Conservation (phyloP, 139 green algal genomes). For the Chlorella sp. region DNA sequence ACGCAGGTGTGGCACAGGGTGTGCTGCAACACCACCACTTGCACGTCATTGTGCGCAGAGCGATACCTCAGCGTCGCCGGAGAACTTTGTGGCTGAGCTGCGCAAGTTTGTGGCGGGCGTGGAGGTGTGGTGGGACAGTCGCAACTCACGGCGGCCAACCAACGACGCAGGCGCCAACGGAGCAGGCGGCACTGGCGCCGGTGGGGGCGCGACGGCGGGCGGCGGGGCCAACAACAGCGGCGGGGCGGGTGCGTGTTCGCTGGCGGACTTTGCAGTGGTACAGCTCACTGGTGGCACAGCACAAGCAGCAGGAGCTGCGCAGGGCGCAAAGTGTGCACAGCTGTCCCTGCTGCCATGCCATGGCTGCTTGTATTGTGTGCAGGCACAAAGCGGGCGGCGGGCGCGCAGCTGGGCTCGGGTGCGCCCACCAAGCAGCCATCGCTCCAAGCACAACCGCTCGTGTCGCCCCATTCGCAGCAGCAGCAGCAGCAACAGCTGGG, state of each 20-base stretch:
- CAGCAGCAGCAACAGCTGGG: not conserved
- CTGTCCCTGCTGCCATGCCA: too few species aligned
- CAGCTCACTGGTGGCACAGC: not conserved
- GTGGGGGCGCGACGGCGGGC: too few species aligned
- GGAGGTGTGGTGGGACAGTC: constrained; percentile 50
- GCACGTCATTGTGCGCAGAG: constrained; percentile 18
- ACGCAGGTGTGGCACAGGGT: not conserved
- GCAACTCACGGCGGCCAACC: constrained; percentile 26
- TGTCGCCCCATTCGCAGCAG: not conserved
- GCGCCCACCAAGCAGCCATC: too few species aligned
- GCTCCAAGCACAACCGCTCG: not conserved
- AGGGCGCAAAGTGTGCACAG: too few species aligned
- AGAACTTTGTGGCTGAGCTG: constrained; percentile 29
- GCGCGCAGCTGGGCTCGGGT: too few species aligned
- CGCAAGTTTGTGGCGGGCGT: constrained; percentile 30
- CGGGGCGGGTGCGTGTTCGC: too few species aligned
- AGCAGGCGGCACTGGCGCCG: too few species aligned
- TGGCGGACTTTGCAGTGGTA: not conserved
- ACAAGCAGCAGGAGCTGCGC: not conserved
- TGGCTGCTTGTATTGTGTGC: too few species aligned
- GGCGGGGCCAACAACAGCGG: too few species aligned
- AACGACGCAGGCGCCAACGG: not conserved
- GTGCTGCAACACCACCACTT: not conserved
- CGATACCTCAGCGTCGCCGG: constrained; percentile 11
- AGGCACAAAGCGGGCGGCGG: too few species aligned